These are phyloP conservation scores for Flaveria trinervia DNA, from an alignment of 129 eudicot species.

Conservation along the genomic window DNA sequence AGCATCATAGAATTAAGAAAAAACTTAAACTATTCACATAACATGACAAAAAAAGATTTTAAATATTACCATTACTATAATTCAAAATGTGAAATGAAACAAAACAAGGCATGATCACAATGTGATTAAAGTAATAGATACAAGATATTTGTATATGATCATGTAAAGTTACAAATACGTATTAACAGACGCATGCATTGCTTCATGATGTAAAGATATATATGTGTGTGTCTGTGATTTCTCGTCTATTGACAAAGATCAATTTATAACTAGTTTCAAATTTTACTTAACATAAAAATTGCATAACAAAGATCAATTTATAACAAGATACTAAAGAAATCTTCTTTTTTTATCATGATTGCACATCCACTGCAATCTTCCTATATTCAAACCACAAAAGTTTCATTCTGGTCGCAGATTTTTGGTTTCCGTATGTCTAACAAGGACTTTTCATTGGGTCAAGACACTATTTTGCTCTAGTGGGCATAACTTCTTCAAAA, in stretches of 20 bases:
- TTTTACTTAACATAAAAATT: background rate
- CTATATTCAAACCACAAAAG: too few species aligned
- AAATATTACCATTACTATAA: background rate
- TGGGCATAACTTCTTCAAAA: too few species aligned
- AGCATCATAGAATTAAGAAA: background rate
- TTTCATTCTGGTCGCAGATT: too few species aligned
- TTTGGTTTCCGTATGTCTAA: too few species aligned
- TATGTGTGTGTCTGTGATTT: background rate
- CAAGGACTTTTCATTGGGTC: too few species aligned
- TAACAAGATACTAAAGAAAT: background rate
- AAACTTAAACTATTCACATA: background rate
- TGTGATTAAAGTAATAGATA: background rate
- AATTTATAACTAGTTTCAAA: background rate
- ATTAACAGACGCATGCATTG: background rate
- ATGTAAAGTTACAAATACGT: background rate
- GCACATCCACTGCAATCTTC: too few species aligned
- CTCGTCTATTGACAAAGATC: background rate
- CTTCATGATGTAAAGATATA: background rate
- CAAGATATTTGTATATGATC: background rate
- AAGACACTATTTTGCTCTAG: too few species aligned
- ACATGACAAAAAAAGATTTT: constrained; percentile 5
- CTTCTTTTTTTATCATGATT: too few species aligned
- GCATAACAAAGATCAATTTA: background rate
- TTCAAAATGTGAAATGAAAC: background rate
- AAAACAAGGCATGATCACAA: background rate